A percentile compares a stretch with the other conserved stretches of the same genome.
These are phyloP conservation scores for Ophiosphaerella korrae DNA, from an alignment of 2,329 filamentous ascomycete genomes.

Conservation along the genomic window DNA sequence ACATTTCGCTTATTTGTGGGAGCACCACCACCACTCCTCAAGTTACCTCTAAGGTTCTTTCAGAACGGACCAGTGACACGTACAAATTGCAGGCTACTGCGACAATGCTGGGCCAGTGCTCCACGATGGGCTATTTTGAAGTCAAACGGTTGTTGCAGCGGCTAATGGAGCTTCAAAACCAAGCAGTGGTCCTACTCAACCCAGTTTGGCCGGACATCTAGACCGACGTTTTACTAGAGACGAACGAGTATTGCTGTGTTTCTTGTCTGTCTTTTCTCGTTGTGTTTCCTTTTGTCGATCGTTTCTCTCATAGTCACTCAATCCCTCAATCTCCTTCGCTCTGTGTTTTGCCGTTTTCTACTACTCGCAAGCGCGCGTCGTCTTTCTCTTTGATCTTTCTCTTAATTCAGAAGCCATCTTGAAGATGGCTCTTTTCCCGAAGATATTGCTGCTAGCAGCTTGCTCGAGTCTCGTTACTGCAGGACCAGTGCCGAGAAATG, in stretches of 20 bases:
- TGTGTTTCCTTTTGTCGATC: constrained; percentile 35
- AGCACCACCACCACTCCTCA: constrained; percentile 39
- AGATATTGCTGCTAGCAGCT: constrained; percentile 47
- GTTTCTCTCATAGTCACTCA: constrained; percentile 38
- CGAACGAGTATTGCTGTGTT: constrained; percentile 26
- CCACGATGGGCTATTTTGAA: constrained; percentile 29
- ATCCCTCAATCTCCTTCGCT: constrained; percentile 23
- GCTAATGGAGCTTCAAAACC: constrained; percentile 48
- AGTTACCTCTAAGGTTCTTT: constrained; percentile 18
- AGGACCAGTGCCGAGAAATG: constrained; percentile 40
- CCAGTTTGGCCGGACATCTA: constrained; percentile 31
- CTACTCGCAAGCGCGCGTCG: constrained; percentile 28
- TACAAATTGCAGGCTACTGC: constrained; percentile 27
- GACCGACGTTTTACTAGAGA: constrained; percentile 32
- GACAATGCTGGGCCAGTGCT: constrained; percentile 42
- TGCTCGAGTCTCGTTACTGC: constrained; percentile 32
- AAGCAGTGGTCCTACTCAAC: constrained; percentile 23
- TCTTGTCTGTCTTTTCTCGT: constrained; percentile 26
- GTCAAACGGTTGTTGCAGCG: constrained; percentile 47
- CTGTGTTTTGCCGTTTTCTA: constrained; percentile 26
- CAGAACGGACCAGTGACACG: constrained; percentile 26
- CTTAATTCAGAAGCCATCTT: constrained; percentile 25
- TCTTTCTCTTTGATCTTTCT: constrained; percentile 20
- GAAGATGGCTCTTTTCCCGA: constrained; percentile 31
- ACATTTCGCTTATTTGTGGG: constrained; percentile 22